Percentiles rank a stretch among this genome's conserved stretches.
Conservation (phyloP, 78 protist genomes). For the Thecamonas trahens region DNA sequence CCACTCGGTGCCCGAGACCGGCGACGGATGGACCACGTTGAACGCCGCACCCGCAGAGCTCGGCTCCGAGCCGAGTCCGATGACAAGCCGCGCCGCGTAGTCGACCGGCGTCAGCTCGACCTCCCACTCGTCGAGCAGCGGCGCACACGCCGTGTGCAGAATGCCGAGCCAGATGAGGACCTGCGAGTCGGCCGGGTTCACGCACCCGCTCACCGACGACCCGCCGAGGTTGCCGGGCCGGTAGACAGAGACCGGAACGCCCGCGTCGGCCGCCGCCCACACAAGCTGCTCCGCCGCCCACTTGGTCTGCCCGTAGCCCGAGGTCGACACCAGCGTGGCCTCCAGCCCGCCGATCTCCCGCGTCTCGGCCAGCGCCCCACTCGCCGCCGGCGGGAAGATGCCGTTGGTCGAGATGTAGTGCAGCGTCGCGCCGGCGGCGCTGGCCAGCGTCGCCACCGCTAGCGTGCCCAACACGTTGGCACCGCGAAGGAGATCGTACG, state of each 20-base stretch:
- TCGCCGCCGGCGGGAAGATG: constrained; percentile 7
- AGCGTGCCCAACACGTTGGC: constrained; percentile 22
- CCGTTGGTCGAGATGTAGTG: constrained; percentile 23
- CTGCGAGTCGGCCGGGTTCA: not conserved
- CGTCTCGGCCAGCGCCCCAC: not conserved
- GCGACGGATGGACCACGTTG: too few relatives aligned
- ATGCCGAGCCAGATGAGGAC: not conserved
- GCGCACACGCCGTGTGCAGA: not conserved
- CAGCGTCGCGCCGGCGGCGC: not conserved
- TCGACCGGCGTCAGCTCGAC: constrained; percentile 19
- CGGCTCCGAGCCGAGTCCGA: too few relatives aligned
- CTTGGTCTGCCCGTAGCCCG: constrained; percentile 27
- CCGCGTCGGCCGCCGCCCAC: not conserved
- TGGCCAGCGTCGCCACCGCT: not conserved
- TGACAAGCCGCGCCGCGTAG: not conserved
- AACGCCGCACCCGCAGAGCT: too few relatives aligned
- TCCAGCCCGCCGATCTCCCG: not conserved
- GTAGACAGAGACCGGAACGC: constrained; percentile 11
- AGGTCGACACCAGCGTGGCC: not conserved
- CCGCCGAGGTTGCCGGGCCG: constrained; percentile 23
- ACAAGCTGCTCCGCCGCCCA: constrained; percentile 25
- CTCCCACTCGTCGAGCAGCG: constrained; percentile 3
- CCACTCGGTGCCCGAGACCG: too few relatives aligned
- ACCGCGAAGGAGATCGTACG: constrained; percentile 9
- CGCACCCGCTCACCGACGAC: not conserved